These are phyloP conservation scores for Monilinia vaccinii-corymbosi DNA, from an alignment of 2,329 filamentous ascomycete genomes.

Conservation along the genomic window DNA sequence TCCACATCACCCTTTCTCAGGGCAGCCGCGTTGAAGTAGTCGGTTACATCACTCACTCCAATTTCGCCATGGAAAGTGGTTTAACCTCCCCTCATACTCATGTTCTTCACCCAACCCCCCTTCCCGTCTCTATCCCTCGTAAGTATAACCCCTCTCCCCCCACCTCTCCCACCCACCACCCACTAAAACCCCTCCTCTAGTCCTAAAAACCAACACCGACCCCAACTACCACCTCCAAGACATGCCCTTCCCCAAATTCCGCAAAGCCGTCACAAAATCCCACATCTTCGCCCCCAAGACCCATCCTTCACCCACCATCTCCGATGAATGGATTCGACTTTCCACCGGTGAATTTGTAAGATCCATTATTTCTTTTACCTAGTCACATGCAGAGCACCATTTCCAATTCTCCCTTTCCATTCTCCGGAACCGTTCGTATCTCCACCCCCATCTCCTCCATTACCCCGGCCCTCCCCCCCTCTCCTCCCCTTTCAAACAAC, in stretches of 20 bases:
- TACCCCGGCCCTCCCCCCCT: not conserved
- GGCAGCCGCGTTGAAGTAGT: conserved; percentile 50
- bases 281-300: conserved; percentile 43
- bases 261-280: conserved; percentile 36
- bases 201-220: conserved; percentile 36
- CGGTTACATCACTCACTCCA: conserved; percentile 55
- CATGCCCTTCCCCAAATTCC: conserved; percentile 24
- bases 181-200: conserved; percentile 30
- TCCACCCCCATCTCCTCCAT: not conserved
- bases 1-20: conserved; percentile 53
- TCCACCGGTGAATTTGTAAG: conserved; percentile 39
- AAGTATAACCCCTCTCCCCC: conserved; percentile 28
- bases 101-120: conserved; percentile 33
- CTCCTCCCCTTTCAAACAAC: not conserved
- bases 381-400: not conserved
- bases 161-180: conserved; percentile 34
- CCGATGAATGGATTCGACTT: conserved; percentile 62
- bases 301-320: conserved; percentile 32
- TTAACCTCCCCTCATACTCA: conserved; percentile 46
- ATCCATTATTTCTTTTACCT: not conserved
- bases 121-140: conserved; percentile 32
- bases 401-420: not conserved
- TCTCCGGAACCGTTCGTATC: not conserved
- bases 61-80: conserved; percentile 50
- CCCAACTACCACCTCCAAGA: conserved; percentile 33